Percentiles rank a stretch among this genome's conserved stretches.
phyloP scores from a whole-genome alignment of 2,329 filamentous ascomycete genomes.

The Dothideomycetes sp. region DNA sequence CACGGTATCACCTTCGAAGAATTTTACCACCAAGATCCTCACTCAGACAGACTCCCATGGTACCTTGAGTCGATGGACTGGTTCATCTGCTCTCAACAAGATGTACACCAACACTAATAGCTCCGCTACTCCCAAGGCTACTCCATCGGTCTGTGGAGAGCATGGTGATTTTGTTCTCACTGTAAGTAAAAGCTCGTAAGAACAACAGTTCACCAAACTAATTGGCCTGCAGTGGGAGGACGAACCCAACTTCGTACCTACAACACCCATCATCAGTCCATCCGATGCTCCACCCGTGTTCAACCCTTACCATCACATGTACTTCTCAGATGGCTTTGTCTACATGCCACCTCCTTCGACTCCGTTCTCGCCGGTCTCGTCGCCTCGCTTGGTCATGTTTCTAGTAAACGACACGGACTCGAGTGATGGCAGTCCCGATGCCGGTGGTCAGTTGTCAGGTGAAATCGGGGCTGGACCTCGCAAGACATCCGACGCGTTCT shows the following conservation, averaged over 20 bases:
- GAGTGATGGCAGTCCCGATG: conserved; percentile 21
- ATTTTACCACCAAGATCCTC: background rate
- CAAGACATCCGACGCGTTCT: conserved; percentile 36
- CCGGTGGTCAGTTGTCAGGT: conserved; percentile 32
- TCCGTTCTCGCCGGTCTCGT: conserved; percentile 37
- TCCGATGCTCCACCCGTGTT: conserved; percentile 33
- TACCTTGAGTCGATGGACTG: background rate
- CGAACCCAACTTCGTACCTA: conserved; percentile 27
- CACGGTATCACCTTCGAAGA: too few relatives aligned
- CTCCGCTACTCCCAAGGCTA: background rate
- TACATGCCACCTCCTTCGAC: conserved; percentile 38
- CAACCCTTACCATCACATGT: conserved; percentile 43
- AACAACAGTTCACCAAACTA: conserved; percentile 20
- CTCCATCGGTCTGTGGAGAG: conserved; percentile 31
- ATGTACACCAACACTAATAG: conserved; percentile 10
- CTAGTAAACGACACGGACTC: conserved; percentile 29
- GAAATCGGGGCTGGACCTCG: conserved; percentile 40
- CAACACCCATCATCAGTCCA: conserved; percentile 24
- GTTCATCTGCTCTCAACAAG: conserved; percentile 5
- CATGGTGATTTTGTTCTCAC: conserved; percentile 34
- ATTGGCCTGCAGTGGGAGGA: conserved; percentile 25
- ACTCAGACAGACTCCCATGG: background rate
- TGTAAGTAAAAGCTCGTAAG: conserved; percentile 15
- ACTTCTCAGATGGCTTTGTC: conserved; percentile 42
- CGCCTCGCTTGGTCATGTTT: conserved; percentile 41